Base-by-base conservation (phyloP, 805 yeast species). In the Ogataea degrootiae region DNA sequence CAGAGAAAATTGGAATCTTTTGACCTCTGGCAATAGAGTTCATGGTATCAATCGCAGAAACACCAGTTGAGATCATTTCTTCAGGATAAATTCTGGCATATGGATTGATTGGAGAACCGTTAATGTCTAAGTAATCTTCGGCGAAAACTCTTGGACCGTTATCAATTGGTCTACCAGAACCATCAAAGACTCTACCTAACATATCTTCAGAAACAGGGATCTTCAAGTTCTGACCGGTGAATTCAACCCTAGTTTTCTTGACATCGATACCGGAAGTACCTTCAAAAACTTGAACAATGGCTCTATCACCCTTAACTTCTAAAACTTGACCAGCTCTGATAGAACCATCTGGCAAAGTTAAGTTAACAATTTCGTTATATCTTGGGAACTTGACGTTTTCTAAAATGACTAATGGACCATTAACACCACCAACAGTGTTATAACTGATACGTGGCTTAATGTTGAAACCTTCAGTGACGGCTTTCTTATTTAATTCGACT, bases 21-120 rank as follows among this genome's bases (percentile, higher is more conserved):
- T 94, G 99, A 59, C 99, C 99, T 80, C 99, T 88, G 51, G 99
- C 99, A 77, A 94, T 94, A 39, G 99, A 92, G 74, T 94, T 95
- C 99, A 94, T 94, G 48, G 97, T 91, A 70, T 94, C 99, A 66
- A 94, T 94, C 43, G 99, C 97, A 42, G 97, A 91, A 55, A 94
- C 79, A 80, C 99, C 99, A 17, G 99, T 95, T 45, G 97, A 90
- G 61, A 94, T 94, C 99, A 94, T 94, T 76, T 94, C 99, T 77
- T 94, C 99, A 31, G 99, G 99, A 69, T 95, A 95, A 60, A 94
- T 94, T 74, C 99, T 91, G 39, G 97, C 96, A 69, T 73, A 94
- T 46, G 99, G 99, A 67, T 94, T 94, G 71, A 94, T 94, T 64
- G 99, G 98, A 39, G 98, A 90, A 49, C 99, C 99, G 69, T 94